These are phyloP conservation scores for Bullera alba DNA, from an alignment of 768 basidiomycete genomes.

Conservation along the genomic window DNA sequence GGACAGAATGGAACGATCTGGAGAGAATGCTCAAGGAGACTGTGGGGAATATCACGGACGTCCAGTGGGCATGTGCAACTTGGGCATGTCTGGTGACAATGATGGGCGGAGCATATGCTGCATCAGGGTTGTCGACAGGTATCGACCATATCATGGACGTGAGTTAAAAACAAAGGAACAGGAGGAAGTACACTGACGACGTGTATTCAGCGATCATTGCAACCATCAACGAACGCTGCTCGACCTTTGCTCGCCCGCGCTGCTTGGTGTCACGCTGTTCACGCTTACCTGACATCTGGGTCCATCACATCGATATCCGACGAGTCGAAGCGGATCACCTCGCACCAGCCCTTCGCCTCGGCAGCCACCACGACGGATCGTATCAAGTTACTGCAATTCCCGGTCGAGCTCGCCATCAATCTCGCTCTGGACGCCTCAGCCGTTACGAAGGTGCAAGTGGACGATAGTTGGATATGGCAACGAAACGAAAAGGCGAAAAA, in stretches of 20 bases:
- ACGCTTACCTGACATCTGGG: conserved; percentile 32
- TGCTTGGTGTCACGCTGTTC: conserved; percentile 42
- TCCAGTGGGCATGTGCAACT: conserved; percentile 40
- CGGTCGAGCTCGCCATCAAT: conserved; percentile 29
- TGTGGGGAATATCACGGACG: conserved; percentile 23
- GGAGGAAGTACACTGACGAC: background rate
- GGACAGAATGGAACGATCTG: conserved; percentile 22
- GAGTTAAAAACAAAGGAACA: no score
- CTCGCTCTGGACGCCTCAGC: conserved; percentile 10
- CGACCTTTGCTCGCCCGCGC: conserved; percentile 25
- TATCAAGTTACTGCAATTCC: conserved; percentile 21
- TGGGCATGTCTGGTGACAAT: conserved; percentile 37
- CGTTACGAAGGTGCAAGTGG: conserved; percentile 5
- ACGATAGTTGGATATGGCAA: conserved; percentile 14
- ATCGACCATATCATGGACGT: conserved; percentile 41
- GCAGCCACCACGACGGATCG: conserved; percentile 15
- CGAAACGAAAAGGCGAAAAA: conserved; percentile 26
- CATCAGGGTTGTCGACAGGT: conserved; percentile 19
- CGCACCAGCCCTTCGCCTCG: conserved; percentile 23
- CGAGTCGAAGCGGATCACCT: conserved; percentile 13
- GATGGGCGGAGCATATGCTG: conserved; percentile 33
- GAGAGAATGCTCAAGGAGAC: conserved; percentile 28
- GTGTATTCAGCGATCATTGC: conserved; percentile 19
- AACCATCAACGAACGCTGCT: conserved; percentile 19
- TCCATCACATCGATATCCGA: conserved; percentile 14